Conservation (phyloP, 352 stramenopile species). For the Pythium biforme region DNA sequence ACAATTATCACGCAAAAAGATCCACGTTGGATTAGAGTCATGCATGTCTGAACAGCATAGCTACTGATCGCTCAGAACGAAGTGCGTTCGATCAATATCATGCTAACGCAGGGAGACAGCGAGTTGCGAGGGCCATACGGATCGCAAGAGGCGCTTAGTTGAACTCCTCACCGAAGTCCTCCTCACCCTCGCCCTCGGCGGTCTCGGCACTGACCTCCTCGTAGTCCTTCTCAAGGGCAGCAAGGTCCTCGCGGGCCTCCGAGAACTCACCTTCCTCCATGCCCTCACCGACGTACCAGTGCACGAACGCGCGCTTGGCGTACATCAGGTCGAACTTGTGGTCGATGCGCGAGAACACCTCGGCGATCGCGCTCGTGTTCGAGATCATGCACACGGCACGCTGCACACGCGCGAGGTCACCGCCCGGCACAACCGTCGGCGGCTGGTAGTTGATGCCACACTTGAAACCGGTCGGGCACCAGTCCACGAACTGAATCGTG, state of each 20-base stretch:
- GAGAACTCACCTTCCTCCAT: conserved; percentile 99
- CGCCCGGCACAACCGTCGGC: too few species aligned
- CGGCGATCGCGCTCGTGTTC: conserved; percentile 97
- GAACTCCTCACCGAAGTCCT: conserved; percentile 90
- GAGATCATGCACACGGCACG: conserved; percentile 98
- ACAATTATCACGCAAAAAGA: too few species aligned
- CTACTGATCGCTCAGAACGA: too few species aligned
- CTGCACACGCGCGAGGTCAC: too few species aligned
- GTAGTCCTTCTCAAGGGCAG: conserved; percentile 99
- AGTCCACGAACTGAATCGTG: conserved; percentile 98
- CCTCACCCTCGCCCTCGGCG: conserved; percentile 93
- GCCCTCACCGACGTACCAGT: conserved; percentile 99
- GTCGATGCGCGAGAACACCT: conserved; percentile 96
- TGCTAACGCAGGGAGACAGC: too few species aligned
- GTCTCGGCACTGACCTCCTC: conserved; percentile 99
- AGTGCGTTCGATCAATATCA: too few species aligned
- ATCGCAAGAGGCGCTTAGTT: too few species aligned
- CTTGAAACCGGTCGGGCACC: conserved; percentile 97
- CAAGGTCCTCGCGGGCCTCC: conserved; percentile 98
- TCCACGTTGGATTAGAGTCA: too few species aligned
- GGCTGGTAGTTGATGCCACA: too few species aligned
- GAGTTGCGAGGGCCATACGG: too few species aligned
- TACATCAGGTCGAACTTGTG: conserved; percentile 99
- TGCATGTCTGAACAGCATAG: too few species aligned
- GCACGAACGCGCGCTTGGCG: conserved; percentile 97